Conservation (phyloP, 1,284 basidiomycete genomes). For the Fomitopsis pinicola region DNA sequence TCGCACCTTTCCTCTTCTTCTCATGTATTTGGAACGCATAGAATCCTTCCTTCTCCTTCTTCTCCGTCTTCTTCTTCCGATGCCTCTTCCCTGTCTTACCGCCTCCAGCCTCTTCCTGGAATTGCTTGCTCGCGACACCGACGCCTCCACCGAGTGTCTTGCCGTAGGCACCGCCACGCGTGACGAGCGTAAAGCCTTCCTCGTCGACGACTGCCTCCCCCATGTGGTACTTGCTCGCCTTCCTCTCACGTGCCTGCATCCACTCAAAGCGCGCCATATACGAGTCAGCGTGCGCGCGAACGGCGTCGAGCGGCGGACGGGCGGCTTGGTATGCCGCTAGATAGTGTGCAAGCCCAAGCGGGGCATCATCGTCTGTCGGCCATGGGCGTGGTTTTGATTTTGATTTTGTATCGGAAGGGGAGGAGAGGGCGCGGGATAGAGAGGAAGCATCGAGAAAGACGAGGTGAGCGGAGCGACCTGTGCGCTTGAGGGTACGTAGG, state of each 20-base stretch:
- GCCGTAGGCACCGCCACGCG: conserved; percentile 83
- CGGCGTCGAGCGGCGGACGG: conserved; percentile 67
- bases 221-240: conserved; percentile 65
- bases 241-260: conserved; percentile 58
- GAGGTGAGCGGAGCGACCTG: conserved; percentile 69
- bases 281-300: conserved; percentile 74
- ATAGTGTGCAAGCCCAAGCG: conserved; percentile 72
- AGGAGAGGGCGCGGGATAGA: conserved; percentile 56
- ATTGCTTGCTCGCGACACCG: conserved; percentile 70
- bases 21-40: conserved; percentile 89
- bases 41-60: conserved; percentile 71
- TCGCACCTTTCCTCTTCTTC: conserved; percentile 77
- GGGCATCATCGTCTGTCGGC: conserved; percentile 52
- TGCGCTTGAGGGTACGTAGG: conserved; percentile 52
- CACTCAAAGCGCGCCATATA: conserved; percentile 75
- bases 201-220: conserved; percentile 86
- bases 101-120: conserved; percentile 30
- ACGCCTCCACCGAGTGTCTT: conserved; percentile 80
- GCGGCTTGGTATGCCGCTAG: conserved; percentile 53
- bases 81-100: conserved; percentile 14
- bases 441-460: conserved; percentile 77
- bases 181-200: conserved; percentile 90
- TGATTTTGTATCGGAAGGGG: conserved; percentile 17
- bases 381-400: conserved; percentile 44
- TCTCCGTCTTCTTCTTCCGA: conserved; percentile 54